Evolutionary conservation across 2,329 filamentous ascomycete genomes (phyloP), one percentile per base, ranked within the genome.

Genomic region (Zymoseptoria pseudotritici): DNA sequence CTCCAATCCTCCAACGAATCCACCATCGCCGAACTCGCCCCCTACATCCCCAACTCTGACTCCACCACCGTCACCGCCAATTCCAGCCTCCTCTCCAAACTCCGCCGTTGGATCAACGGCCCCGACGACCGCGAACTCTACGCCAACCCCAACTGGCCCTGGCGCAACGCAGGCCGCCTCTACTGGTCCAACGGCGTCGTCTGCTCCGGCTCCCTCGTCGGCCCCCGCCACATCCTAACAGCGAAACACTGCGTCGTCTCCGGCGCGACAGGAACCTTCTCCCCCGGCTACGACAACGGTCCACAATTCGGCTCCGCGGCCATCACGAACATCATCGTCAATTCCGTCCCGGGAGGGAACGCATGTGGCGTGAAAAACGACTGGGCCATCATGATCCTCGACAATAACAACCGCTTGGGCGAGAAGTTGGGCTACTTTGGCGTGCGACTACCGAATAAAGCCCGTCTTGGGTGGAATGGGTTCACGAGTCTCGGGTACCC

Each of bases 341-440:
- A 57, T 10, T 7, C 36, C 13, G 55, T 55, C 10, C 50, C 54
- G 5, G 58, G 42, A 19, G 60, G 60, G 6, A 57, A 54, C 8
- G 50, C 60, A 4, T 62, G 60, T 36, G 60, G 60, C 11, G 57
- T 52, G 46, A 62, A 59, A 22, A 56, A 55, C n/a, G 60, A 62
- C 53, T 62, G 60, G 60, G 58, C 58, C 2, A 42, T 62, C 17
- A 42, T 62, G 42, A 55, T 62, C 9, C 52, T 62, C 11, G 52
- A 59, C 31, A n/a, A 46, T n/a, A 17, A 17, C 4, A 24, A 58
- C 21, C 22, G 57, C 2, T 17, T 62, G 2, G 60, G 60, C 9
- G 54, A 57, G 52, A 58, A 57, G 26, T 21, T 59, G 11, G 60
- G 60, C 6, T 62, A 53, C 22, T 62, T 62, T 26, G 60, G 60